Evolutionary conservation across 257 asterid species (phyloP).

Genomic region (Oldenlandia corymbosa): DNA sequence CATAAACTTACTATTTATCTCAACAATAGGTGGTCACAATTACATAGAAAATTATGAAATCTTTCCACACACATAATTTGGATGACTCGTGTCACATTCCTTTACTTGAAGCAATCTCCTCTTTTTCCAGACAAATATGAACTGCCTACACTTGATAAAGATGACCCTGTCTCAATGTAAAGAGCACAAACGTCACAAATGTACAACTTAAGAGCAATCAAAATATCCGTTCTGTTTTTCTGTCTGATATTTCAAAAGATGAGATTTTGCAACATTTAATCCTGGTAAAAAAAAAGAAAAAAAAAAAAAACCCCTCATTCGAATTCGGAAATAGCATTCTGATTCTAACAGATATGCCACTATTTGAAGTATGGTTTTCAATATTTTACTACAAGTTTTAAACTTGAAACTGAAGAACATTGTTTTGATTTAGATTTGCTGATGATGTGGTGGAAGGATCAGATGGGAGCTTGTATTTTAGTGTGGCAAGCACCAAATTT

Average conservation of each 20-base stretch:
- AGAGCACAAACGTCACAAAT: too few relatives aligned
- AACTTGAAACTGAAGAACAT: neutral
- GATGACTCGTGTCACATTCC: neutral
- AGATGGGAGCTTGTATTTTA: conserved; percentile 62
- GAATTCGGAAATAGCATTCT: neutral
- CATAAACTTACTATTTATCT: too few relatives aligned
- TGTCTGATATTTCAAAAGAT: neutral
- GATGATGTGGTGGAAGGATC: conserved; percentile 61
- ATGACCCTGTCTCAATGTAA: neutral
- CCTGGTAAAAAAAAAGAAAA: too few relatives aligned
- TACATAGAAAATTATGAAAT: too few relatives aligned
- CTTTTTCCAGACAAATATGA: neutral
- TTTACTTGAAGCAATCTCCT: neutral
- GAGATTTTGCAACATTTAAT: neutral
- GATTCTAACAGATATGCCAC: too few relatives aligned
- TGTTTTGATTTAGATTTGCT: conserved; percentile 33
- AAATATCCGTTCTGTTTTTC: neutral
- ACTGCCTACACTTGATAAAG: neutral
- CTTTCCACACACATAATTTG: neutral
- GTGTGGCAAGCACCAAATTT: conserved; percentile 52
- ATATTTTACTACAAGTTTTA: neutral
- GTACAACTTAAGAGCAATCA: neutral
- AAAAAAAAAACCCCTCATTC: too few relatives aligned
- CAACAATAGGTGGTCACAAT: neutral
- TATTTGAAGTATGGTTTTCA: neutral